phyloP scores from a whole-genome alignment of 768 basidiomycete genomes.

The Collybiopsis luxurians region DNA sequence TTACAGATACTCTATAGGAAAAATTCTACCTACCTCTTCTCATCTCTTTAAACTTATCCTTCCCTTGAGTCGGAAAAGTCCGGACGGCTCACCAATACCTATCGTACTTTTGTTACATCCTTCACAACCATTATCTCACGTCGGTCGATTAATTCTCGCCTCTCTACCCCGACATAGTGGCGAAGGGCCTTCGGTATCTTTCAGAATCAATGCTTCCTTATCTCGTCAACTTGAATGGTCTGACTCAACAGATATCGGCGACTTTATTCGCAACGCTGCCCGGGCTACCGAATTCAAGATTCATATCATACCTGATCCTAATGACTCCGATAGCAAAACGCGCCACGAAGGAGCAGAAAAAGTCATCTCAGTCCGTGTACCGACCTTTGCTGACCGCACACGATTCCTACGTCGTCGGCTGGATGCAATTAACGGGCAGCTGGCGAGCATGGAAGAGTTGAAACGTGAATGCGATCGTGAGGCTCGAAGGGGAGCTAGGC shows the following conservation, averaged over 20 bases:
- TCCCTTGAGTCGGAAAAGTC: conserved; percentile 34
- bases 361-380: conserved; percentile 52
- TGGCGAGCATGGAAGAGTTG: conserved; percentile 49
- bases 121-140: conserved; percentile 65
- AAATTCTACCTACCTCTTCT: conserved; percentile 57
- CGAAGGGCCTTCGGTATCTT: conserved; percentile 31
- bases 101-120: conserved; percentile 66
- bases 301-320: conserved; percentile 22
- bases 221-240: conserved; percentile 49
- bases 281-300: conserved; percentile 53
- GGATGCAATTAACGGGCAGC: conserved; percentile 35
- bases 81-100: conserved; percentile 21
- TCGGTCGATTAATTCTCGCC: conserved; percentile 52
- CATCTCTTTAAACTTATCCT: conserved; percentile 67
- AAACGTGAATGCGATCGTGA: conserved; percentile 55
- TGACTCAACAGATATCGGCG: conserved; percentile 60
- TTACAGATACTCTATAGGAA: conserved; percentile 36
- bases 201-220: conserved; percentile 35
- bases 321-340: conserved; percentile 16
- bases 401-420: conserved; percentile 53
- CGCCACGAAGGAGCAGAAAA: conserved; percentile 5
- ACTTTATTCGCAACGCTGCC: conserved; percentile 65
- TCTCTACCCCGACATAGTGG: conserved; percentile 27
- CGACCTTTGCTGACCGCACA: conserved; percentile 62
- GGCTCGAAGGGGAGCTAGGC: conserved; percentile 53